phyloP scores from a whole-genome alignment of 352 stramenopile genomes.

The Phytophthora quininea region DNA sequence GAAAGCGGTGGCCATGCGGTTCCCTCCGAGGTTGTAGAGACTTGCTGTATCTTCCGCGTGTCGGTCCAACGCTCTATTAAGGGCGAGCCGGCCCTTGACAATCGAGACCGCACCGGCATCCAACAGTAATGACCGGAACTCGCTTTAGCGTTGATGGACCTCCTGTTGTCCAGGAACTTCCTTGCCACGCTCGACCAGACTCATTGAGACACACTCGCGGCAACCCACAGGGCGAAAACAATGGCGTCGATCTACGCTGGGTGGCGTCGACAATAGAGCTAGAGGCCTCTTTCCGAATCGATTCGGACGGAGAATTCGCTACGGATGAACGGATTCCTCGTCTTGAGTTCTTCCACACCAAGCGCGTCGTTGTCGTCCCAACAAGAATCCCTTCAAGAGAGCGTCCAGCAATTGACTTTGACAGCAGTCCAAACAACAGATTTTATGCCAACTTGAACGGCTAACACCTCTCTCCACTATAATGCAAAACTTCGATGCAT shows the following conservation, averaged over 20 bases:
- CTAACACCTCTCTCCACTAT: neutral
- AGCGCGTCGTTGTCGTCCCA: neutral
- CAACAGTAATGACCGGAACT: constrained; percentile 16
- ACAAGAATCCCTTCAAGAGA: no score
- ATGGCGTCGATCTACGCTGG: no score
- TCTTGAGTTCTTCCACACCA: neutral
- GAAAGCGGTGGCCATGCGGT: constrained; percentile 11
- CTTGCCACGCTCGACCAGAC: no score
- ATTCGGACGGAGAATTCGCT: neutral
- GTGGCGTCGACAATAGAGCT: no score
- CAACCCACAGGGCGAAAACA: no score
- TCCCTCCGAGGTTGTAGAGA: neutral
- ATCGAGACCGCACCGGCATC: neutral
- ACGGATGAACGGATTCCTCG: neutral
- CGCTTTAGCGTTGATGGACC: neutral
- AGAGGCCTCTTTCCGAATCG: neutral
- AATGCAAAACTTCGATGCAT: neutral
- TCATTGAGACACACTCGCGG: no score
- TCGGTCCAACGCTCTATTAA: constrained; percentile 20
- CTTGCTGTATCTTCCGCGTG: constrained; percentile 21
- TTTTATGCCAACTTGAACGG: no score
- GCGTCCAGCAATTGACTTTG: no score
- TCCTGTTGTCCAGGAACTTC: no score
- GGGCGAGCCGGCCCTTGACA: neutral
- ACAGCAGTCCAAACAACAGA: no score